A percentile compares a stretch with the other conserved stretches of the same genome.
Conservation (phyloP, 352 stramenopile species). For the Phytophthora syringae region DNA sequence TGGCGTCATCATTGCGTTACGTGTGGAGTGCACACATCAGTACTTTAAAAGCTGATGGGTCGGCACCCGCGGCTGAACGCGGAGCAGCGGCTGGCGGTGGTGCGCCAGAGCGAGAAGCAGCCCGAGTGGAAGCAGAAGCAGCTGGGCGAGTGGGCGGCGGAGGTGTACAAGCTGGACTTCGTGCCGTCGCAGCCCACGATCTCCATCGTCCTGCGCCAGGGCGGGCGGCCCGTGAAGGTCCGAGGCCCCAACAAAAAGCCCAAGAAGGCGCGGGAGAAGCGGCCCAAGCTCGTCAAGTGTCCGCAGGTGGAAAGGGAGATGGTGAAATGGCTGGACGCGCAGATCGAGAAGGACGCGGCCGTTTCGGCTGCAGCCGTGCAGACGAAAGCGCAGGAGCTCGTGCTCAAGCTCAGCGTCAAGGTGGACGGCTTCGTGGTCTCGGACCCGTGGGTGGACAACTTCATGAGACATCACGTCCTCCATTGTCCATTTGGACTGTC, state of each 20-base stretch:
- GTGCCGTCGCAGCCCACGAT: slow-evolving; percentile 82
- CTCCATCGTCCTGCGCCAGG: slow-evolving; percentile 71
- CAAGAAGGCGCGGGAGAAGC: slow-evolving; percentile 46
- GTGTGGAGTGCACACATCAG: too few species aligned
- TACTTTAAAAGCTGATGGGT: slow-evolving; percentile 10
- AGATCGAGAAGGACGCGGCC: slow-evolving; percentile 33
- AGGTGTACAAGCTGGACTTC: slow-evolving; percentile 56
- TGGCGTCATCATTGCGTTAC: too few species aligned
- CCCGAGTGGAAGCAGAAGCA: slow-evolving; percentile 69
- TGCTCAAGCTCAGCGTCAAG: slow-evolving; percentile 11
- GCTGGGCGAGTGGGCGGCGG: slow-evolving; percentile 68
- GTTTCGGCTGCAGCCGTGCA: slow-evolving; percentile 22
- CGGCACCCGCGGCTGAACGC: slow-evolving; percentile 55
- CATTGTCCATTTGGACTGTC: slow-evolving; percentile 35
- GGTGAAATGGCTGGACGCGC: slow-evolving; percentile 58
- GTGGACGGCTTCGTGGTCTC: slow-evolving; percentile 35
- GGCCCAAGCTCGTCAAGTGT: slow-evolving; percentile 63
- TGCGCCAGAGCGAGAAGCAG: slow-evolving; percentile 67
- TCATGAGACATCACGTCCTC: slow-evolving; percentile 34
- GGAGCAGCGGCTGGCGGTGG: slow-evolving; percentile 74
- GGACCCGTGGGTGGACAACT: slow-evolving; percentile 37
- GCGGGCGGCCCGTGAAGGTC: slow-evolving; percentile 39
- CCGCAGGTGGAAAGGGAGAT: slow-evolving; percentile 69
- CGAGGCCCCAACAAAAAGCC: slow-evolving; percentile 55
- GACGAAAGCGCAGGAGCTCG: slow-evolving; percentile 20